These are phyloP conservation scores for Macrolepiota dolichaula DNA, from an alignment of 768 basidiomycete genomes.

Conservation along the genomic window DNA sequence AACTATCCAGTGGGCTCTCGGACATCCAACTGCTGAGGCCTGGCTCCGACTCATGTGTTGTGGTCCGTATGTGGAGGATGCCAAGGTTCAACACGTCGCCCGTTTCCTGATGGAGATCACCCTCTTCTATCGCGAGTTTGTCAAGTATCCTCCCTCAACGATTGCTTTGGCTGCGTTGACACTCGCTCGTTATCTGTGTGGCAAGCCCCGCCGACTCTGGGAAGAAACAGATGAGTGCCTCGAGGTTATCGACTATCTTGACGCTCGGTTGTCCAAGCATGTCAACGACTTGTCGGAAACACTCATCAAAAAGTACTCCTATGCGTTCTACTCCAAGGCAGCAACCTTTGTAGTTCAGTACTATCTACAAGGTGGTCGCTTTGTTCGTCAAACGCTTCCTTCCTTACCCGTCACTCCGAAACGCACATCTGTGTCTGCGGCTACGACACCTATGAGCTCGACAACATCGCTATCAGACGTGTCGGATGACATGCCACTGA, in stretches of 20 bases:
- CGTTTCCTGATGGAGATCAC: constrained; percentile 99
- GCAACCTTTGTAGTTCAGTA: constrained; percentile 91
- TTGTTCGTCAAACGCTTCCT: constrained; percentile 42
- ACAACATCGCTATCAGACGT: constrained; percentile 70
- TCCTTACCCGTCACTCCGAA: constrained; percentile 70
- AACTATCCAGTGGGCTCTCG: constrained; percentile 95
- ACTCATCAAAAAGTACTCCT: constrained; percentile 97
- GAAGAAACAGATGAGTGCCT: constrained; percentile 84
- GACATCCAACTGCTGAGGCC: constrained; percentile 96
- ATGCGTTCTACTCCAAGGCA: constrained; percentile 93
- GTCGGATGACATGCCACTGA: constrained; percentile 83
- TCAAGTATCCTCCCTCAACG: constrained; percentile 79
- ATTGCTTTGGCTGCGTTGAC: constrained; percentile 90
- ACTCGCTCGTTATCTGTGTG: constrained; percentile 85
- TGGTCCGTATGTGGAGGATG: constrained; percentile 73
- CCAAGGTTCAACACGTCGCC: constrained; percentile 91
- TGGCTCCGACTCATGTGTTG: constrained; percentile 89
- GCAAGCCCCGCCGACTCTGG: constrained; percentile 70
- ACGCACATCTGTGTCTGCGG: constrained; percentile 47
- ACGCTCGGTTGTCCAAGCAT: constrained; percentile 80
- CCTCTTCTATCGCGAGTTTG: constrained; percentile 94
- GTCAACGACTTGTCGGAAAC: constrained; percentile 93
- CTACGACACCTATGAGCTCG: constrained; percentile 73
- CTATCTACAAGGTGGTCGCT: constrained; percentile 87
- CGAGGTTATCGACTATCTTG: constrained; percentile 82